phyloP scores from a whole-genome alignment of 148 eudicot species.

The Talinum fruticosum region DNA sequence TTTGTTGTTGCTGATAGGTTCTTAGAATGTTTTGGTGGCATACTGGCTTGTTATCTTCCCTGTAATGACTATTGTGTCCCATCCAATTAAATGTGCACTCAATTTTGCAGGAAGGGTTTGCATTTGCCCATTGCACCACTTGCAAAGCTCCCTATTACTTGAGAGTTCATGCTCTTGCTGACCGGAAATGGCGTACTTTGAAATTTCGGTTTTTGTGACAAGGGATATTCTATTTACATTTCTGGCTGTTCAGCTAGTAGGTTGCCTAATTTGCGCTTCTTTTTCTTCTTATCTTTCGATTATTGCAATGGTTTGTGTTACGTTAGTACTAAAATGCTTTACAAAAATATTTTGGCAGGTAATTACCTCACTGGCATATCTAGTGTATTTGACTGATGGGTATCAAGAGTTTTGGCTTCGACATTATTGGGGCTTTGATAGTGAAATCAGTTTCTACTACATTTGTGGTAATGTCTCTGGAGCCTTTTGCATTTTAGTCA shows the following conservation, averaged over 20 bases:
- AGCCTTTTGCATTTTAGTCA: constrained; percentile 12
- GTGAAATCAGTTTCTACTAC: constrained; percentile 74
- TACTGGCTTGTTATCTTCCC: neutral
- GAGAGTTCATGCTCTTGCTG: constrained; percentile 82
- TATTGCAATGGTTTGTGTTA: neutral
- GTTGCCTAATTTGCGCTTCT: constrained; percentile 32
- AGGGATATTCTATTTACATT: constrained; percentile 88
- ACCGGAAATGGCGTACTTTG: constrained; percentile 86
- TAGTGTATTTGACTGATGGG: constrained; percentile 71
- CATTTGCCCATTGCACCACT: constrained; percentile 96
- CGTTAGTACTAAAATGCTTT: neutral
- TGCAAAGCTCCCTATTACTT: constrained; percentile 95
- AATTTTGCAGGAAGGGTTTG: constrained; percentile 86
- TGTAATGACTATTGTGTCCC: neutral
- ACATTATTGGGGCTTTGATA: constrained; percentile 71
- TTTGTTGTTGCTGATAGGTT: no score
- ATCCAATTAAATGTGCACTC: neutral
- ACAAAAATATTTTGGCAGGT: constrained; percentile 41
- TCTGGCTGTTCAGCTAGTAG: constrained; percentile 84
- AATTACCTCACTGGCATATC: constrained; percentile 68
- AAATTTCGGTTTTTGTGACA: constrained; percentile 93
- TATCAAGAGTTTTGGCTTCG: constrained; percentile 79
- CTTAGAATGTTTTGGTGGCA: no score
- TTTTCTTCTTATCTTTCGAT: constrained; percentile 7
- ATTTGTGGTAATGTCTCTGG: constrained; percentile 61